Conservation (phyloP, 805 yeast species). For the Sugiyamaella mastotermitis region DNA sequence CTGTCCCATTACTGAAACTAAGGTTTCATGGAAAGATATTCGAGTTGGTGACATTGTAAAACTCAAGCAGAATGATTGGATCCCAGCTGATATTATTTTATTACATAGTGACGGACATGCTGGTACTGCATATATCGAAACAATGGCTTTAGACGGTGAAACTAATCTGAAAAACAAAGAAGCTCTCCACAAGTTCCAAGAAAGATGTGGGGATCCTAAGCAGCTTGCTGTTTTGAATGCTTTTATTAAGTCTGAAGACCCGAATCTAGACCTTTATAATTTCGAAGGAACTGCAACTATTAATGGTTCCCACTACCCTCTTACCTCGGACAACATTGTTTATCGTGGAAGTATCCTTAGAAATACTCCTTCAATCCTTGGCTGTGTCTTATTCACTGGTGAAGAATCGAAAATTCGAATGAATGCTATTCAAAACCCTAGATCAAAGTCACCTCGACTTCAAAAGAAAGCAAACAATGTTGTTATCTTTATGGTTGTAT, state of each 20-base stretch:
- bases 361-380: slow-evolving; percentile 70
- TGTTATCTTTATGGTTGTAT: slow-evolving; percentile 79
- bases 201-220: slow-evolving; percentile 42
- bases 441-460: slow-evolving; percentile 89
- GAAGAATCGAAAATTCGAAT: slow-evolving; percentile 93
- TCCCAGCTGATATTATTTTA: slow-evolving; percentile 85
- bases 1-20: slow-evolving; percentile 26
- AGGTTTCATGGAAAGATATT: slow-evolving; percentile 63
- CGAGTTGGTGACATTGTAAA: slow-evolving; percentile 82
- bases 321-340: slow-evolving; percentile 75
- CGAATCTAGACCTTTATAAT: slow-evolving; percentile 84
- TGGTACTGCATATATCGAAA: slow-evolving; percentile 75
- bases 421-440: slow-evolving; percentile 86
- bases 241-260: slow-evolving; percentile 73
- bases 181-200: slow-evolving; percentile 61
- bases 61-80: slow-evolving; percentile 76
- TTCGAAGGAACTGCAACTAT: slow-evolving; percentile 62
- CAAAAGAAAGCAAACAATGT: slow-evolving; percentile 78
- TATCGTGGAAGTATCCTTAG: slow-evolving; percentile 88
- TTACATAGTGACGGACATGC: slow-evolving; percentile 58
- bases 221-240: slow-evolving; percentile 39
- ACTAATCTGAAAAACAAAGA: slow-evolving; percentile 76
- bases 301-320: slow-evolving; percentile 43
- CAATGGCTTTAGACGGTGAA: slow-evolving; percentile 98
- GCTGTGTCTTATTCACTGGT: slow-evolving; percentile 86